Percentiles rank a stretch among this genome's conserved stretches.
phyloP scores from a whole-genome alignment of 495 filamentous ascomycete species.

The Apiosordaria backusii region DNA sequence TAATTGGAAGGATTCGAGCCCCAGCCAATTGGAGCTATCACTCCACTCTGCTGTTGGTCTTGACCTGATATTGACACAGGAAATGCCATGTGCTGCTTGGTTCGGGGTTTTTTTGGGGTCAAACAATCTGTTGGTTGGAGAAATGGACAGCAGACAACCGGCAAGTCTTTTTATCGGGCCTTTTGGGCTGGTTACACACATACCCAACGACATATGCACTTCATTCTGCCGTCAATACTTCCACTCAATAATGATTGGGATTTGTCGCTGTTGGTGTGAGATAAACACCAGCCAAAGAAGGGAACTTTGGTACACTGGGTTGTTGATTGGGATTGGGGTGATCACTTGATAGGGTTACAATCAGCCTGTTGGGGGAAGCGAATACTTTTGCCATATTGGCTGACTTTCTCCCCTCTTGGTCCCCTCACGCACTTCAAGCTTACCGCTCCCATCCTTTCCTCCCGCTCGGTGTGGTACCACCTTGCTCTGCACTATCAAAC shows the following conservation, averaged over 20 bases:
- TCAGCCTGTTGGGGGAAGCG: conserved; percentile 4
- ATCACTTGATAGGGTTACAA: conserved; percentile 6
- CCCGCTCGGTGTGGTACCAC: neutral
- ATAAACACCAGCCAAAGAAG: neutral
- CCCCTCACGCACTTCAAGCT: neutral
- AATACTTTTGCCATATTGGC: conserved; percentile 5
- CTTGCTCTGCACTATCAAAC: neutral
- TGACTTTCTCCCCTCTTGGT: neutral
- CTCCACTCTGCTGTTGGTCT: too few relatives aligned
- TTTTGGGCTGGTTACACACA: neutral
- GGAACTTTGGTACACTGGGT: neutral
- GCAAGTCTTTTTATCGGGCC: conserved; percentile 7
- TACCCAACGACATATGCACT: neutral
- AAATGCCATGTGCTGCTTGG: neutral
- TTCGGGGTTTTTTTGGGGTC: neutral
- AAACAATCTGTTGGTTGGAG: neutral
- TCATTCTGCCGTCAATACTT: neutral
- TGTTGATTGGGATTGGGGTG: neutral
- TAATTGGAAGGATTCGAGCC: too few relatives aligned
- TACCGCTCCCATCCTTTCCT: neutral
- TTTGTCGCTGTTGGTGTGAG: neutral
- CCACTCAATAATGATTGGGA: neutral
- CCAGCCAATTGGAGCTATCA: too few relatives aligned
- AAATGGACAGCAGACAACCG: neutral
- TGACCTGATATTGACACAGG: neutral